Conservation (phyloP, 768 basidiomycete species). For the Tylopilus felleus region DNA sequence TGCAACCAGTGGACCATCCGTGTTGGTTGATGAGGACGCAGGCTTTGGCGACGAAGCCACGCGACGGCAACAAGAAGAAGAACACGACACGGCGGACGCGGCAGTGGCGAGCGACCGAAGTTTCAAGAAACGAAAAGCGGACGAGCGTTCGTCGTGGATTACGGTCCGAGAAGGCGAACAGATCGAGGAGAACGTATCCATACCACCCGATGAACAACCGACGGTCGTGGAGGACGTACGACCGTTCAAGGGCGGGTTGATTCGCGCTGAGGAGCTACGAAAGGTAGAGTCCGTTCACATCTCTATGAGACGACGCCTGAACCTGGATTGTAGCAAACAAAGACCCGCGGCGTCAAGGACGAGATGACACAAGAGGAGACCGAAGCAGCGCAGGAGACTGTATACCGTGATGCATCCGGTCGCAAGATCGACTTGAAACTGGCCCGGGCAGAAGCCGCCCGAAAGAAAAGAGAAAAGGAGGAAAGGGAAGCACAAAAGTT, state of each 20-base stretch:
- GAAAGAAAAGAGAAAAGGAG: constrained; percentile 74
- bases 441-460: constrained; percentile 79
- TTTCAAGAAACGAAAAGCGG: constrained; percentile 72
- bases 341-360: constrained; percentile 33
- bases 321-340: constrained; percentile 33
- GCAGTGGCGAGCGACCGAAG: constrained; percentile 71
- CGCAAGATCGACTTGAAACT: constrained; percentile 86
- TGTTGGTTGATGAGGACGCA: constrained; percentile 66
- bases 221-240: constrained; percentile 47
- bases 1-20: constrained; percentile 25
- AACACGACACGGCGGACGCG: constrained; percentile 51
- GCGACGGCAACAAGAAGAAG: constrained; percentile 53
- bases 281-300: constrained; percentile 35
- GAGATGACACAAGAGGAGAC: constrained; percentile 45
- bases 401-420: constrained; percentile 90
- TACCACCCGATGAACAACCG: constrained; percentile 67
- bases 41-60: constrained; percentile 55
- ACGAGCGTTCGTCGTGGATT: constrained; percentile 61
- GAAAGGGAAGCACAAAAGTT: constrained; percentile 88
- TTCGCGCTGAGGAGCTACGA: constrained; percentile 73
- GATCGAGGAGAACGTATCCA: constrained; percentile 49
- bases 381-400: constrained; percentile 76
- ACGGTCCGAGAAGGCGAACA: constrained; percentile 54
- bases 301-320: not conserved
- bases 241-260: constrained; percentile 69